A percentile compares a stretch with the other conserved stretches of the same genome.
These are phyloP conservation scores for Incumbomyces lentus DNA, from an alignment of 2,329 filamentous ascomycete genomes.

Conservation along the genomic window DNA sequence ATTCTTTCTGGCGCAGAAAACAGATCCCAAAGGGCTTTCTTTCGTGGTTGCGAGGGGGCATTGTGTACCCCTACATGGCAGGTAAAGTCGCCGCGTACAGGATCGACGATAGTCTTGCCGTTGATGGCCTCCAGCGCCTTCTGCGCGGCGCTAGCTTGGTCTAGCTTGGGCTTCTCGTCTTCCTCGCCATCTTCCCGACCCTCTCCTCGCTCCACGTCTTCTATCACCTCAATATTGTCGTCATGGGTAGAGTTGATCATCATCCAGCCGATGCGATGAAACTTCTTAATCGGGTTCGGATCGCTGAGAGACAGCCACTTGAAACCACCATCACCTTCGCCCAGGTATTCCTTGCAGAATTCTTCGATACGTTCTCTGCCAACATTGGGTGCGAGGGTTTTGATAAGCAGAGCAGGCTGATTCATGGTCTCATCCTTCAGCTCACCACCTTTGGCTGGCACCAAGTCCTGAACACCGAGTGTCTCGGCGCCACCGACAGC, in stretches of 20 bases:
- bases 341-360: conserved; percentile 89
- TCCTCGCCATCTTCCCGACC: conserved; percentile 57
- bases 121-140: conserved; percentile 91
- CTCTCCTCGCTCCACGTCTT: conserved; percentile 52
- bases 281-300: conserved; percentile 92
- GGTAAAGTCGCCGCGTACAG: conserved; percentile 87
- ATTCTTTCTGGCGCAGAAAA: conserved; percentile 92
- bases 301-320: conserved; percentile 94
- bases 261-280: conserved; percentile 96
- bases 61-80: conserved; percentile 96
- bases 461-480: conserved; percentile 78
- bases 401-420: conserved; percentile 90
- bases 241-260: conserved; percentile 78
- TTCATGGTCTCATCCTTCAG: conserved; percentile 79
- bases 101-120: conserved; percentile 92
- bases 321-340: conserved; percentile 82
- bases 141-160: conserved; percentile 51
- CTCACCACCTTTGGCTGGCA: conserved; percentile 74
- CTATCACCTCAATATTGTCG: conserved; percentile 39
- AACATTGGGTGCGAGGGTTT: conserved; percentile 93
- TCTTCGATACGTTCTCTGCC: conserved; percentile 85
- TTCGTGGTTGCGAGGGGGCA: conserved; percentile 71
- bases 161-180: conserved; percentile 28
- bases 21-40: conserved; percentile 93
- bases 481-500: conserved; percentile 85